A percentile compares a stretch with the other conserved stretches of the same genome.
Conservation (phyloP, 768 basidiomycete genomes). For the Psilocybe cyanescens region DNA sequence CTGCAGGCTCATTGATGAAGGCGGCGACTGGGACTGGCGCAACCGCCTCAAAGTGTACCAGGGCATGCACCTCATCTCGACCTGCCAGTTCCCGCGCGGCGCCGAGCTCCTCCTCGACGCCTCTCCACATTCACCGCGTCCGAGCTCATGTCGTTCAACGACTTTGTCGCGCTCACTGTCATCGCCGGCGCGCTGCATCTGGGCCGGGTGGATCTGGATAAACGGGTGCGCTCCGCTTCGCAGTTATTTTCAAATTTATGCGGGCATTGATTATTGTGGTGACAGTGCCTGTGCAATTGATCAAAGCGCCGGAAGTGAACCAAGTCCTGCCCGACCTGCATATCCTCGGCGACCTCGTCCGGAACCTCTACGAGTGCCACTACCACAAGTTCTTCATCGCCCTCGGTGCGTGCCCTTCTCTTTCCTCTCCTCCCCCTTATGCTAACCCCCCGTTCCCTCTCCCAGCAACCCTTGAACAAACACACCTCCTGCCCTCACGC, state of each 20-base stretch:
- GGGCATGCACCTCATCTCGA: constrained; percentile 81
- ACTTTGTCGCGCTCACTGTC: constrained; percentile 87
- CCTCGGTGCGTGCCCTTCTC: constrained; percentile 52
- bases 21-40: constrained; percentile 97
- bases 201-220: constrained; percentile 86
- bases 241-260: background rate
- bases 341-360: constrained; percentile 79
- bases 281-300: constrained; percentile 53
- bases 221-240: constrained; percentile 59
- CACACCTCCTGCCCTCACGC: constrained; percentile 84
- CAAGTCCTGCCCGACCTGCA: constrained; percentile 85
- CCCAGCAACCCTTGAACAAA: constrained; percentile 85
- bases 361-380: constrained; percentile 89
- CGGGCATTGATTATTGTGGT: background rate
- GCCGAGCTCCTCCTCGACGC: constrained; percentile 90
- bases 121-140: constrained; percentile 94
- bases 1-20: constrained; percentile 84
- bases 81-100: constrained; percentile 89
- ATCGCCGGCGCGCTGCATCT: constrained; percentile 76
- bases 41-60: constrained; percentile 97
- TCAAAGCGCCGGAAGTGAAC: constrained; percentile 85
- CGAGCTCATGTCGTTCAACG: constrained; percentile 86
- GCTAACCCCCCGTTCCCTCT: too few relatives aligned
- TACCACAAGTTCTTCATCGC: constrained; percentile 95
- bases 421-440: background rate